Evolutionary conservation across 2,329 filamentous ascomycete genomes (phyloP).

Genomic region (Clonostachys sp.): DNA sequence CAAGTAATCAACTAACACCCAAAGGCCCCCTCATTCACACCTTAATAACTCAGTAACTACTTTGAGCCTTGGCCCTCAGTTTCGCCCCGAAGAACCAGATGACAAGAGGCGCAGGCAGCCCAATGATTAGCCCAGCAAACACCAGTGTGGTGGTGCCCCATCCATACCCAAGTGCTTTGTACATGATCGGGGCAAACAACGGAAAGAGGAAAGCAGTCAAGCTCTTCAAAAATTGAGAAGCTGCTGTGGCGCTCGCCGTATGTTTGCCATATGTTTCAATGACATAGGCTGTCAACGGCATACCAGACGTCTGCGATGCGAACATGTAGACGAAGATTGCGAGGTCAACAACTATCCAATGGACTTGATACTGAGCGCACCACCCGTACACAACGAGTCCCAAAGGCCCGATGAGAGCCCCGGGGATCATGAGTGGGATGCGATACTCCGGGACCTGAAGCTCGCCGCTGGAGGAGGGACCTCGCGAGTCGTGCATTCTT

Average conservation of each 20-base stretch:
- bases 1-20: too few relatives aligned
- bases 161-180: constrained; percentile 22
- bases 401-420: constrained; percentile 33
- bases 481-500: background rate
- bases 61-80: constrained; percentile 2
- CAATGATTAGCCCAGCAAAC: constrained; percentile 26
- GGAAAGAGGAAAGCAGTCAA: constrained; percentile 41
- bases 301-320: constrained; percentile 20
- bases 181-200: constrained; percentile 35
- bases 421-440: constrained; percentile 18
- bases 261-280: constrained; percentile 41
- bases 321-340: constrained; percentile 24
- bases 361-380: constrained; percentile 25
- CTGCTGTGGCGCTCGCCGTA: constrained; percentile 40
- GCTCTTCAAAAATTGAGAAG: constrained; percentile 35
- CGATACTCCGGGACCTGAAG: constrained; percentile 12
- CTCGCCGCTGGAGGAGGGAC: background rate
- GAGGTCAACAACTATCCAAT: constrained; percentile 31
- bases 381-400: constrained; percentile 38
- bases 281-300: constrained; percentile 29
- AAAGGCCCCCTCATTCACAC: background rate
- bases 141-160: constrained; percentile 28
- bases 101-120: constrained; percentile 26
- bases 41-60: background rate
- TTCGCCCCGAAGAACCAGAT: constrained; percentile 31